phyloP scores from a whole-genome alignment of 495 filamentous ascomycete species.

The Cudoniella acicularis region DNA sequence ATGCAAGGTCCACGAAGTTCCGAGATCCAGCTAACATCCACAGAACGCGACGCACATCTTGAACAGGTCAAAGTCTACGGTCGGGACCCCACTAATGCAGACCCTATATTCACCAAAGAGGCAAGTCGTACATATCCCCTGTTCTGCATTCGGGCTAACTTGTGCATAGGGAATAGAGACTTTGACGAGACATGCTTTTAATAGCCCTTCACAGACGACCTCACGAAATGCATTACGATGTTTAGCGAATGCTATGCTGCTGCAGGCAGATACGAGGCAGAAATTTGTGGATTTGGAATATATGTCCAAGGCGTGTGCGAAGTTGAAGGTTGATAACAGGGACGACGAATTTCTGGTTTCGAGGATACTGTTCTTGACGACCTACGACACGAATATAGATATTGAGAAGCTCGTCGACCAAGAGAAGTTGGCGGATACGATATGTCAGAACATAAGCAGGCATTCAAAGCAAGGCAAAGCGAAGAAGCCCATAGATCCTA shows the following conservation, averaged over 20 bases:
- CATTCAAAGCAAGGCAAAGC: constrained; percentile 56
- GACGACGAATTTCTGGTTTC: constrained; percentile 89
- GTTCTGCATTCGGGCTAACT: constrained; percentile 10
- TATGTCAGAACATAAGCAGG: constrained; percentile 62
- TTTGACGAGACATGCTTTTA: constrained; percentile 69
- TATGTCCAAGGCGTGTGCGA: constrained; percentile 63
- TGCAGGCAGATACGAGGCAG: constrained; percentile 68
- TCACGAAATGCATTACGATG: constrained; percentile 79
- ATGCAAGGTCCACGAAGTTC: constrained; percentile 25
- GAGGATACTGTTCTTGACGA: constrained; percentile 80
- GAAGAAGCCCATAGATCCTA: constrained; percentile 43
- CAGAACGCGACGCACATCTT: constrained; percentile 61
- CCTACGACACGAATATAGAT: constrained; percentile 72
- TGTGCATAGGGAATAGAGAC: constrained; percentile 67
- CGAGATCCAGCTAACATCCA: neutral
- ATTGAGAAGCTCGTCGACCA: constrained; percentile 66
- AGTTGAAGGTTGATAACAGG: constrained; percentile 67
- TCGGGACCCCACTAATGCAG: constrained; percentile 64
- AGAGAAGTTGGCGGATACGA: constrained; percentile 63
- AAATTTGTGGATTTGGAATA: constrained; percentile 78
- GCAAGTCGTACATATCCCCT: constrained; percentile 37
- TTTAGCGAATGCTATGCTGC: constrained; percentile 80
- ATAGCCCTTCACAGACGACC: constrained; percentile 51
- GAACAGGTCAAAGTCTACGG: constrained; percentile 77
- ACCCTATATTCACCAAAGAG: constrained; percentile 75